Evolutionary conservation across 2,329 filamentous ascomycete species (phyloP).

Genomic region (Phyllosticta citribraziliensis): DNA sequence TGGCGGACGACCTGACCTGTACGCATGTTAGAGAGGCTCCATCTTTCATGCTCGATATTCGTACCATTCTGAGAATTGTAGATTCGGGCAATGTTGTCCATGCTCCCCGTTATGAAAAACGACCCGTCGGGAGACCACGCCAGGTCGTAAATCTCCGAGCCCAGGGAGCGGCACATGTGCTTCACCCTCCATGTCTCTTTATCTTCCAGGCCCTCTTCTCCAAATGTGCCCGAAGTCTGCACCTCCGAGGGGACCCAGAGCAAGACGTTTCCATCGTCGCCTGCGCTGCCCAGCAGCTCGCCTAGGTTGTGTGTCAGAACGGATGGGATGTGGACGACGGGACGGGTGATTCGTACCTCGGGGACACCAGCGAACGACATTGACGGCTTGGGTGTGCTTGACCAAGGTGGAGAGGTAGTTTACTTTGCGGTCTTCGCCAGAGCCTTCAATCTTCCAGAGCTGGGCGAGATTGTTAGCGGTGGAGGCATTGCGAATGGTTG

Average conservation of each 20-base stretch:
- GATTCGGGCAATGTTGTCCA: constrained; percentile 97
- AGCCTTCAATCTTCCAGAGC: constrained; percentile 84
- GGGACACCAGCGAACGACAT: constrained; percentile 92
- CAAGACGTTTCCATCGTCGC: constrained; percentile 94
- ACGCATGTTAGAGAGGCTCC: constrained; percentile 56
- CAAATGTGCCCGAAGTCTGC: constrained; percentile 56
- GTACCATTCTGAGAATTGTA: constrained; percentile 87
- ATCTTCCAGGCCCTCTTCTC: constrained; percentile 79
- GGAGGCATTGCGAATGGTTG: constrained; percentile 3
- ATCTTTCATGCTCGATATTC: constrained; percentile 77
- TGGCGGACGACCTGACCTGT: constrained; percentile 60
- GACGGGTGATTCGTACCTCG: constrained; percentile 53
- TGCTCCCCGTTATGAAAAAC: constrained; percentile 97
- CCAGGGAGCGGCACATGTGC: constrained; percentile 93
- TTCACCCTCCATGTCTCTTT: constrained; percentile 96
- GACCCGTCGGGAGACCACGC: constrained; percentile 97
- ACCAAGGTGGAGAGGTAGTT: constrained; percentile 84
- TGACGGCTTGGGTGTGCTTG: constrained; percentile 95
- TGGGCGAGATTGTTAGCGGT: constrained; percentile 35
- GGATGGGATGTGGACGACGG: background rate
- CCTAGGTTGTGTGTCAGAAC: constrained; percentile 44
- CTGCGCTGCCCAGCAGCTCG: constrained; percentile 86
- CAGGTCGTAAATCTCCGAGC: constrained; percentile 94
- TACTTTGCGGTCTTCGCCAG: constrained; percentile 78
- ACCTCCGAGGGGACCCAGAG: constrained; percentile 87